Base-by-base conservation (phyloP, 2,329 filamentous ascomycete species). In the Stromatinia cepivora region DNA sequence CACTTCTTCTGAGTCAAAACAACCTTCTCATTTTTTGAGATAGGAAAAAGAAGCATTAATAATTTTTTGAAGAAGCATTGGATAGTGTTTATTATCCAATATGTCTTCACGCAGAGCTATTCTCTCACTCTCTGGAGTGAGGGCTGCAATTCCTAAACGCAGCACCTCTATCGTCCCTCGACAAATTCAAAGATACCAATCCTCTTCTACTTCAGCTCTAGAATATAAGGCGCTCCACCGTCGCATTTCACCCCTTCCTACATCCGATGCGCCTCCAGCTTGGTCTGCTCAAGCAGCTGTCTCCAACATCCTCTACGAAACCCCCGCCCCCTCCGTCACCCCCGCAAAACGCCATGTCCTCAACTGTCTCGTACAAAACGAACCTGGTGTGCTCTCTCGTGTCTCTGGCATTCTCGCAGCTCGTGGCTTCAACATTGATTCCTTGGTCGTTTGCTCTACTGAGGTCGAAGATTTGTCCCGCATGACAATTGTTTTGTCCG, bases 251-350 rank as follows among this genome's bases (percentile, higher is more conserved):
- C 92, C 94, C 72, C 88, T 93, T 31, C 92, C 97, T 67, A 91
- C 92, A 68, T 90, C 88, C 74, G 88, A 92, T 75, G 85, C 91
- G 69, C 86, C 90, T 39, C 90, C 92, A 48, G 85, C 93, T 15
- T 93, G 93, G 85, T 97, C 94, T 78, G 94, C 94, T 50, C 94
- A 95, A 76, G 93, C 95, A 25, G 95, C 95, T 74, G 95, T 99
- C 74, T 97, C 93, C 79, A 97, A 94, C 80, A 99, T 99, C 79
- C 92, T 99, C 81, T 99, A 99, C 85, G 95, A 99, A 86, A 98
- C 94, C 4, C 95, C 95, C 8, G 86, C 92, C 25, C 92, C 93
- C 10, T 94, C 93, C 20, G 86, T 86, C 76, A 89, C 89, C 34
- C 94, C 95, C 11, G 91, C 93, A 57, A 98, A 97, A 84, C 90